Conservation (phyloP, 352 stramenopile species). For the Pythium volutum region DNA sequence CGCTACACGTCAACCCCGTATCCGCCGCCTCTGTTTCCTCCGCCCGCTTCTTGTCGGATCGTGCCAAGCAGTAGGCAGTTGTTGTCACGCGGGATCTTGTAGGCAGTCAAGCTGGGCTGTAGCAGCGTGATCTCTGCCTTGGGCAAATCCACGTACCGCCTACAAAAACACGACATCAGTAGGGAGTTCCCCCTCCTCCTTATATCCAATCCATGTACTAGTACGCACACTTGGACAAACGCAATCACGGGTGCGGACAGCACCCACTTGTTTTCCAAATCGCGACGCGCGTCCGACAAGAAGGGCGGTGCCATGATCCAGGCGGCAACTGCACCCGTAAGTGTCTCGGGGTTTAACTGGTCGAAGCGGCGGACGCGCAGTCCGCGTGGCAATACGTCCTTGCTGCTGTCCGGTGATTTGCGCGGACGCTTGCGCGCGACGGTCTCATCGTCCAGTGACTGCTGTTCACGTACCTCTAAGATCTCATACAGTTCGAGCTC, state of each 20-base stretch:
- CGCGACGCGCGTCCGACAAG: neutral
- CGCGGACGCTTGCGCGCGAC: neutral
- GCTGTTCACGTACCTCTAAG: neutral
- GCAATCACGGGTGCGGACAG: neutral
- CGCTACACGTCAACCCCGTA: neutral
- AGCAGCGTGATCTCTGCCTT: too few relatives aligned
- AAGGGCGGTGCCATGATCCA: neutral
- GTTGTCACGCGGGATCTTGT: too few relatives aligned
- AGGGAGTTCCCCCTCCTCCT: too few relatives aligned
- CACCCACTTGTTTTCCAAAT: neutral
- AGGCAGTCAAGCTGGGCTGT: too few relatives aligned
- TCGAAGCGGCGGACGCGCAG: neutral
- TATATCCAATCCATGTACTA: too few relatives aligned
- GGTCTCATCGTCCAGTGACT: neutral
- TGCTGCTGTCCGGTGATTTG: neutral
- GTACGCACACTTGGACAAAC: slow-evolving; percentile 2
- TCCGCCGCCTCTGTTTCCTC: neutral
- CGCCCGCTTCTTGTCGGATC: neutral
- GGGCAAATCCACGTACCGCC: too few relatives aligned
- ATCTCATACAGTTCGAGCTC: neutral
- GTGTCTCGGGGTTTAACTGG: neutral
- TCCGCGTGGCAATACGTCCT: too few relatives aligned
- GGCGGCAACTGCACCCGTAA: neutral
- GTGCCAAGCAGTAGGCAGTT: neutral
- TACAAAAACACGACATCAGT: too few relatives aligned